A percentile compares a stretch with the other conserved stretches of the same genome.
These are phyloP conservation scores for Colletotrichum nymphaeae DNA, from an alignment of 2,329 filamentous ascomycete genomes.

Conservation along the genomic window DNA sequence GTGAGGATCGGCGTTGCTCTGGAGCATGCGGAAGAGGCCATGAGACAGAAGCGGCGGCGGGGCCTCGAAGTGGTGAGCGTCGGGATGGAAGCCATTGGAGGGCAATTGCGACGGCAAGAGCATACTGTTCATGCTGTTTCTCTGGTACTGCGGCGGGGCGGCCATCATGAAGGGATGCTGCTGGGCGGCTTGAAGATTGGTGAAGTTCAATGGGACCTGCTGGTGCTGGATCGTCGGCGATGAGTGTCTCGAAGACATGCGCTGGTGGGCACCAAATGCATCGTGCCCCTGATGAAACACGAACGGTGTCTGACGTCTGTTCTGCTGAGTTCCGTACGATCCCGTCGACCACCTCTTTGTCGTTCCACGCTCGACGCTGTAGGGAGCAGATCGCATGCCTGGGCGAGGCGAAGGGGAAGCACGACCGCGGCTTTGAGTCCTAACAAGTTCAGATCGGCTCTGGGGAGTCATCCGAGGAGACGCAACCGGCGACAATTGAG, in stretches of 20 bases:
- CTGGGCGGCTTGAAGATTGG: conserved; percentile 65
- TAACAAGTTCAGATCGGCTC: conserved; percentile 69
- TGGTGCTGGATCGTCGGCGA: conserved; percentile 60
- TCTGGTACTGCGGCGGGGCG: conserved; percentile 61
- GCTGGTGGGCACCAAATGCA: conserved; percentile 66
- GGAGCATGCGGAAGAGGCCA: conserved; percentile 78
- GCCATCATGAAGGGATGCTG: conserved; percentile 67
- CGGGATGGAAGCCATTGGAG: conserved; percentile 57
- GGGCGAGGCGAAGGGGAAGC: conserved; percentile 79
- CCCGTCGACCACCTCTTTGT: conserved; percentile 84
- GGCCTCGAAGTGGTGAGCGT: conserved; percentile 66
- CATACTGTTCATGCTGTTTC: conserved; percentile 73
- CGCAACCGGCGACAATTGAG: conserved; percentile 77
- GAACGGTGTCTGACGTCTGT: conserved; percentile 68
- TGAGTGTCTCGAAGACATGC: conserved; percentile 65
- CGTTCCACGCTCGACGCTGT: conserved; percentile 73
- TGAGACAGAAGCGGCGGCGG: conserved; percentile 76
- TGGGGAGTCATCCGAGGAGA: conserved; percentile 76
- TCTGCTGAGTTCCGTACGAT: conserved; percentile 71
- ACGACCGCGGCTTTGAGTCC: conserved; percentile 74
- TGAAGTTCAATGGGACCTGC: conserved; percentile 64
- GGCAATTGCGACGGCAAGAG: conserved; percentile 57
- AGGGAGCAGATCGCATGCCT: conserved; percentile 75
- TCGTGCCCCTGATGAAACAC: conserved; percentile 72
- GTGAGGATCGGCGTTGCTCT: conserved; percentile 79